Conservation (phyloP, 2,329 filamentous ascomycete genomes). For the Verticillium klebahnii region DNA sequence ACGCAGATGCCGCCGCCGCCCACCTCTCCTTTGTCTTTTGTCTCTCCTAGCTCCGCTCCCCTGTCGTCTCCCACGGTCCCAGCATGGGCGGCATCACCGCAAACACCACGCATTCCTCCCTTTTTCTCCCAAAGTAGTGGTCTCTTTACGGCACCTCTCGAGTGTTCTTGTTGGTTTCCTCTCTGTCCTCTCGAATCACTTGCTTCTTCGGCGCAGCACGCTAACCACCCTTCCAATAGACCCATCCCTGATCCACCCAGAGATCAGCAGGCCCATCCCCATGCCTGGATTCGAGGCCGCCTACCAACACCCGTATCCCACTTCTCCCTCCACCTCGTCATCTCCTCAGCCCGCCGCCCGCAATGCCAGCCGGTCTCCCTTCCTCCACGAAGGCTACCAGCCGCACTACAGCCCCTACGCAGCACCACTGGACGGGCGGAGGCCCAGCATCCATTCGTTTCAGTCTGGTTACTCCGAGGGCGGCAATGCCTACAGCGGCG, state of each 20-base stretch:
- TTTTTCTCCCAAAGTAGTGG: constrained; percentile 50
- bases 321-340: constrained; percentile 61
- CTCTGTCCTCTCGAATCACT: constrained; percentile 21
- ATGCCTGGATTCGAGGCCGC: constrained; percentile 45
- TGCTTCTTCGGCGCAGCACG: constrained; percentile 11
- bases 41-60: constrained; percentile 25
- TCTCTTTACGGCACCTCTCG: constrained; percentile 46
- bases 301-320: constrained; percentile 48
- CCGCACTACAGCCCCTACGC: constrained; percentile 54
- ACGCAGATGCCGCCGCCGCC: constrained; percentile 10
- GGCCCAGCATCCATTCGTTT: constrained; percentile 63
- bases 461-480: constrained; percentile 51
- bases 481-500: constrained; percentile 55
- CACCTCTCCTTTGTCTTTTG: constrained; percentile 22
- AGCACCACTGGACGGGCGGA: constrained; percentile 44
- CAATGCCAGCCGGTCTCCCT: constrained; percentile 61
- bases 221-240: constrained; percentile 40
- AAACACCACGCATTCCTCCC: constrained; percentile 29
- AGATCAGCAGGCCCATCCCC: constrained; percentile 43
- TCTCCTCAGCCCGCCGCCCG: constrained; percentile 45
- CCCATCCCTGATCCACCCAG: constrained; percentile 52
- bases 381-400: constrained; percentile 51
- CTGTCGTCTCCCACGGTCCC: constrained; percentile 24
- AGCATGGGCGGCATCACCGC: constrained; percentile 23
- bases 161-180: constrained; percentile 49